Evolutionary conservation across 106 monocot genomes (phyloP), one percentile per base, ranked within the genome.

Genomic region (Narthecium ossifragum): DNA sequence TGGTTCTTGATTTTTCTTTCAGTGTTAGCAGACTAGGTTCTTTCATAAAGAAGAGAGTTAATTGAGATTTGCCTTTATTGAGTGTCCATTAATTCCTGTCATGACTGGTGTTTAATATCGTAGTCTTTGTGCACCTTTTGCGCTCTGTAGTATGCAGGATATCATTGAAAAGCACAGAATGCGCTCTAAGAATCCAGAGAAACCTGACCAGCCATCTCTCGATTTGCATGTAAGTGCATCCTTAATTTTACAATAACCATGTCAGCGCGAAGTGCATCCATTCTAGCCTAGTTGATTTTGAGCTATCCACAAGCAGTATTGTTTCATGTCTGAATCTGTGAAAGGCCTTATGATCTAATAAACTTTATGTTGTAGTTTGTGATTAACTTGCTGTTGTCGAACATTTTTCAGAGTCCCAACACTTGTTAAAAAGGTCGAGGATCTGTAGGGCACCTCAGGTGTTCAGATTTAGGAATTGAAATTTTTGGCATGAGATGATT

Each of bases 91-190:
- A 63, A 58, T 69, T 76, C 31, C 76, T 75, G 80, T 85, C n/a
- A 8, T 25, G 0, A 8, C 7, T 22, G 4, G 9, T 6, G 18
- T 26, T 28, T 55, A 4, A 12, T 26, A 23, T 10, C 10, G 28
- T 30, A 30, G 25, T 14, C 10, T 29, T 2, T 30, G 14, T 25
- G 11, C 5, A 30, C 18, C 4, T 33, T 63, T 2, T 51, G 26
- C n/a, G n/a, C n/a, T 39, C n/a, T 75, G 63, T 55, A 86, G 91
- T 50, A 79, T 91, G 79, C 69, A 82, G 49, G 71, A 74, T 27
- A 71, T 83, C 43, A 67, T 86, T 31, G 86, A 83, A 43, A 86
- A 57, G 57, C 65, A 83, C 47, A 62, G 46, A 36, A 59, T 46
- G 26, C 67, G 79, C 47, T 70, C 76, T 8, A 77, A 69, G 68